Evolutionary conservation across 805 yeast genomes (phyloP), one percentile per base, ranked within the genome.

Genomic region (Kodamaea kaohsiungensis): DNA sequence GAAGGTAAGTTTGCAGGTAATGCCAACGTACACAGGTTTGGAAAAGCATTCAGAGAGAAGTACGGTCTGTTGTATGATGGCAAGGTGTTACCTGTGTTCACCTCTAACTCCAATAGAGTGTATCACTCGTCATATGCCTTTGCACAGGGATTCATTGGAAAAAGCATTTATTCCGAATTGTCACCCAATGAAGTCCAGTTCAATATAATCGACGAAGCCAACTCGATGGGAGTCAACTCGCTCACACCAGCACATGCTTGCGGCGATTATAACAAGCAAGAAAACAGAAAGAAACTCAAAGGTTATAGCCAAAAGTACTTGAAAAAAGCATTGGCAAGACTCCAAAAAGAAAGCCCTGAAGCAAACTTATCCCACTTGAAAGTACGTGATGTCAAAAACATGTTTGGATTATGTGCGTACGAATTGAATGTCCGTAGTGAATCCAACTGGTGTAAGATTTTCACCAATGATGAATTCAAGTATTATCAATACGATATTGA

Each of bases 361-460:
- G 25, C 47, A 2, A 82, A 88, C 52, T 82, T 45, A 45, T 45
- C 83, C 2, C 87, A 84, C 2, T 63, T 75, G 55, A 72, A 82
- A 59, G 59, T 88, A 52, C 62, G 66, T 38, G 93, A 89, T 61
- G 80, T 85, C 22, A 69, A 66, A 43, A 69, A 67, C 19, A 62
- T 89, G 58, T 84, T 87, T 61, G 73, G 77, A 10, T 78, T 84
- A 70, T 89, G 96, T 70, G 91, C 89, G 2, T 89, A 78, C 65
- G 96, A 89, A 69, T 70, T 88, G 46, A 88, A 88, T 53, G 88
- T 83, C 8, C 77, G 76, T 53, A 96, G 95, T 8, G 66, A 70
- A 52, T 87, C 95, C 13, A 77, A 79, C 35, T 83, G 88, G 58
- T 89, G 96, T 69, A 77, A 78, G 39, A 75, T 87, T 33, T 84